phyloP scores from a whole-genome alignment of 306 rosid species.

The Vigna unguiculata region DNA sequence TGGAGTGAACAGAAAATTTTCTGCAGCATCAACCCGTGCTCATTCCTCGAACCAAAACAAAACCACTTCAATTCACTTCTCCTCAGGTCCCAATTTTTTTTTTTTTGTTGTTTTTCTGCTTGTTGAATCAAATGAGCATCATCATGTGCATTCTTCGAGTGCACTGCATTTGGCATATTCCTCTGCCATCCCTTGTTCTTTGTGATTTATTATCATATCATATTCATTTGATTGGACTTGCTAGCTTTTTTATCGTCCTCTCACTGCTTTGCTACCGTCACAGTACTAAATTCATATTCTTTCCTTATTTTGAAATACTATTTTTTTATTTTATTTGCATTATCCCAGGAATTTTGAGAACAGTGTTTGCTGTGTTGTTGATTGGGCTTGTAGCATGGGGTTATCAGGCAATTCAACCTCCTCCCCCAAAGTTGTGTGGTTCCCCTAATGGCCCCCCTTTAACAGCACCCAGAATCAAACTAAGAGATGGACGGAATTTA shows the following conservation, averaged over 20 bases:
- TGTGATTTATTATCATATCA: slow-evolving; percentile 6
- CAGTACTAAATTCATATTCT: background rate
- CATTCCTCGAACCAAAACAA: slow-evolving; percentile 61
- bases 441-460: slow-evolving; percentile 70
- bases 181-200: background rate
- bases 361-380: slow-evolving; percentile 54
- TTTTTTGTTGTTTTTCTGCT: background rate
- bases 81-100: slow-evolving; percentile 41
- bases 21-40: slow-evolving; percentile 67
- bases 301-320: background rate
- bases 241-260: background rate
- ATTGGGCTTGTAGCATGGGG: slow-evolving; percentile 77
- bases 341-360: slow-evolving; percentile 67
- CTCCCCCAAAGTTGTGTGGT: slow-evolving; percentile 78
- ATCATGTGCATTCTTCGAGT: background rate
- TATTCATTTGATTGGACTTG: background rate
- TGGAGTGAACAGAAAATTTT: slow-evolving; percentile 59
- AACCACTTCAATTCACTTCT: slow-evolving; percentile 49
- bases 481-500: slow-evolving; percentile 86
- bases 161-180: slow-evolving; percentile 10
- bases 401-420: slow-evolving; percentile 75
- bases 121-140: background rate
- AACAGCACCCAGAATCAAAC: slow-evolving; percentile 76
- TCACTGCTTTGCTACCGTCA: background rate
- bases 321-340: slow-evolving; percentile 5